phyloP scores from a whole-genome alignment of 2,329 filamentous ascomycete species.

The Hymenoscyphus infarciens region DNA sequence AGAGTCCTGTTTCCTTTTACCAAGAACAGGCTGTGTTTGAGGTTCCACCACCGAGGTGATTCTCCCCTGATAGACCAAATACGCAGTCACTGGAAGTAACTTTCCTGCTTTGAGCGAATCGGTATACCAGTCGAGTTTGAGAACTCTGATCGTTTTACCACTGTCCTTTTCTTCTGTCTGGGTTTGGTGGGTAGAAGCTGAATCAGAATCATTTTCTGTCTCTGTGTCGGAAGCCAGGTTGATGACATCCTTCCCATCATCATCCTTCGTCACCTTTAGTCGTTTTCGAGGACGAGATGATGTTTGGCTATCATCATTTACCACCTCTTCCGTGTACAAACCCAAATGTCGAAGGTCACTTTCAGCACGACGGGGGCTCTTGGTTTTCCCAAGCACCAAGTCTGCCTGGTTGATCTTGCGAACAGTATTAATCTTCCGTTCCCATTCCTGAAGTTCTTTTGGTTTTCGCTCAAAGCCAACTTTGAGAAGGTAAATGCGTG shows the following conservation, averaged over 20 bases:
- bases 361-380: constrained; percentile 64
- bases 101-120: constrained; percentile 46
- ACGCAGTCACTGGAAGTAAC: constrained; percentile 47
- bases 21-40: neutral
- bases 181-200: neutral
- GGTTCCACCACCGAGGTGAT: constrained; percentile 6
- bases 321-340: constrained; percentile 40
- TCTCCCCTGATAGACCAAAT: constrained; percentile 53
- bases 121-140: constrained; percentile 57
- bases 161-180: neutral
- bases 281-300: constrained; percentile 39
- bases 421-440: constrained; percentile 64
- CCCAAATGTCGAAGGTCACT: constrained; percentile 73
- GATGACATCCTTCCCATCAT: constrained; percentile 22
- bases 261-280: constrained; percentile 22
- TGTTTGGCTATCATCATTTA: constrained; percentile 10
- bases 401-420: constrained; percentile 69
- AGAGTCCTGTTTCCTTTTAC: constrained; percentile 20
- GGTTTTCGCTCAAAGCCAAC: constrained; percentile 14
- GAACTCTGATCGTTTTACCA: constrained; percentile 44
- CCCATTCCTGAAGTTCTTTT: constrained; percentile 56
- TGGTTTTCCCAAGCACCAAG: constrained; percentile 71
- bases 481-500: constrained; percentile 62
- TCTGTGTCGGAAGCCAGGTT: constrained; percentile 23
- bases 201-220: neutral